Percentiles rank a stretch among this genome's conserved stretches.
Conservation (phyloP, 2,329 filamentous ascomycete genomes). For the Graphilbum fragrans region DNA sequence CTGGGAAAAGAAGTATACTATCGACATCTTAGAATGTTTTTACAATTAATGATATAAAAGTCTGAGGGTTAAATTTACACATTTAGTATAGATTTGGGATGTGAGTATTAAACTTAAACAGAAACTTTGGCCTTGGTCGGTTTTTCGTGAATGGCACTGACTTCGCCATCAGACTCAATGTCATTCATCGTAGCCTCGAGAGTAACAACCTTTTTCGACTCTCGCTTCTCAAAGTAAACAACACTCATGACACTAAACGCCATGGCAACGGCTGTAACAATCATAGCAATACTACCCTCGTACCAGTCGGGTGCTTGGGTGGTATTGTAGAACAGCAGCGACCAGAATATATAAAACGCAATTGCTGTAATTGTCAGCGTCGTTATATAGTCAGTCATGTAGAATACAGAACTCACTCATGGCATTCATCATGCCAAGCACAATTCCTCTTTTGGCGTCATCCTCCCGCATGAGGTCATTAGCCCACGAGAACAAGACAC, state of each 20-base stretch:
- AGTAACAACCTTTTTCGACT: neutral
- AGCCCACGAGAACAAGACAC: conserved; percentile 3
- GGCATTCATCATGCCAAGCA: conserved; percentile 4
- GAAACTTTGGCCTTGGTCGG: neutral
- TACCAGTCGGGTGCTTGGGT: conserved; percentile 5
- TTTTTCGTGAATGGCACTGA: neutral
- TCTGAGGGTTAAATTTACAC: no score
- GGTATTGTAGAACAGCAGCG: conserved; percentile 6
- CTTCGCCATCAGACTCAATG: neutral
- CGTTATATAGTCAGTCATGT: neutral
- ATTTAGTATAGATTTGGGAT: no score
- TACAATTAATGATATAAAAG: no score
- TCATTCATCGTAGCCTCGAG: neutral
- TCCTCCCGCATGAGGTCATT: conserved; percentile 4
- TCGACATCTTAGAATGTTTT: no score
- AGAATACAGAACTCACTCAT: neutral
- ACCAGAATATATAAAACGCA: conserved; percentile 7
- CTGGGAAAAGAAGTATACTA: no score
- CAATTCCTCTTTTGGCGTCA: conserved; percentile 2
- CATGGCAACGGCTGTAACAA: neutral
- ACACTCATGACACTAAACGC: neutral
- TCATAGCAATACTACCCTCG: conserved; percentile 5
- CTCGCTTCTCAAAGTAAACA: neutral
- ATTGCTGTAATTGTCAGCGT: neutral
- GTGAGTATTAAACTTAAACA: neutral